These are phyloP conservation scores for Helicocarpus griseus DNA, from an alignment of 2,329 filamentous ascomycete species.

Conservation along the genomic window DNA sequence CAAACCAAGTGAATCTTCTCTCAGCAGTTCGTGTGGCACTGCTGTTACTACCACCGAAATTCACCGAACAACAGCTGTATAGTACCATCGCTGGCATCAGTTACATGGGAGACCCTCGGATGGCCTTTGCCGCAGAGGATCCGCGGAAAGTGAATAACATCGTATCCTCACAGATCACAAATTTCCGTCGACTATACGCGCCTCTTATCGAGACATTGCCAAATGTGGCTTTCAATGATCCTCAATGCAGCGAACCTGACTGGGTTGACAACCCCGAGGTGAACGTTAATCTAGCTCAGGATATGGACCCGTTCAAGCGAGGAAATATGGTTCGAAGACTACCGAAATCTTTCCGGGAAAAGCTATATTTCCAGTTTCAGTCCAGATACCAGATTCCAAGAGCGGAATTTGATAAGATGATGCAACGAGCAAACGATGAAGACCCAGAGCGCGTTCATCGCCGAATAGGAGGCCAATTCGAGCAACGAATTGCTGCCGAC, in stretches of 20 bases:
- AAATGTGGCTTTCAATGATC: slow-evolving; percentile 69
- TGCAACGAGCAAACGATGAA: slow-evolving; percentile 63
- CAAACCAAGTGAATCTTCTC: slow-evolving; percentile 91
- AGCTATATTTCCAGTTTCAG: slow-evolving; percentile 91
- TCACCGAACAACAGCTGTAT: slow-evolving; percentile 82
- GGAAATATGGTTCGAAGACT: slow-evolving; percentile 94
- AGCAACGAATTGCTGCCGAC: slow-evolving; percentile 69
- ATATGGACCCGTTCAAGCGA: slow-evolving; percentile 83
- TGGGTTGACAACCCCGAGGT: slow-evolving; percentile 56
- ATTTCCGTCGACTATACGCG: slow-evolving; percentile 85
- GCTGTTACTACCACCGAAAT: slow-evolving; percentile 70
- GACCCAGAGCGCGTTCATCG: slow-evolving; percentile 56
- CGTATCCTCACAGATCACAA: slow-evolving; percentile 78
- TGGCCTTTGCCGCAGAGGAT: slow-evolving; percentile 83
- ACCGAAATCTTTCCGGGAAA: slow-evolving; percentile 75
- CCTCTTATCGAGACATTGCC: slow-evolving; percentile 83
- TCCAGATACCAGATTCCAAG: slow-evolving; percentile 78
- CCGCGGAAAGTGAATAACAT: slow-evolving; percentile 91
- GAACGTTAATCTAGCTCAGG: slow-evolving; percentile 65
- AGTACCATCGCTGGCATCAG: slow-evolving; percentile 84
- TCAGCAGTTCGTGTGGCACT: slow-evolving; percentile 85
- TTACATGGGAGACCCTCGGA: slow-evolving; percentile 93
- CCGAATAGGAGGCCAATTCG: slow-evolving; percentile 73
- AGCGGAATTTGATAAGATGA: slow-evolving; percentile 74
- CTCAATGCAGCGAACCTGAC: slow-evolving; percentile 45